These are phyloP conservation scores for Fusarium sp. DNA, from an alignment of 2,329 filamentous ascomycete genomes.

Conservation along the genomic window DNA sequence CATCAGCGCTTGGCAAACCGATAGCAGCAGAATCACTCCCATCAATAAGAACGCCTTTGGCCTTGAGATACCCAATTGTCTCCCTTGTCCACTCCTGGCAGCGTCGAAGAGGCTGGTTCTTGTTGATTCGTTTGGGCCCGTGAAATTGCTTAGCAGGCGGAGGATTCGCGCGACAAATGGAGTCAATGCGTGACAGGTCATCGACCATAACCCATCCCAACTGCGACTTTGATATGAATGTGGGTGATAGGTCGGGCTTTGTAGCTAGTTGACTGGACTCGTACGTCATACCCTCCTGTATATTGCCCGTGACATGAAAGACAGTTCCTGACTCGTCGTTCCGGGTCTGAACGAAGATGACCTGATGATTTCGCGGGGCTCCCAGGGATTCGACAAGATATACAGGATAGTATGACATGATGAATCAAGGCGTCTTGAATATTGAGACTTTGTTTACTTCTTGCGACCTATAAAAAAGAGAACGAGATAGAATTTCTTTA, in stretches of 20 bases:
- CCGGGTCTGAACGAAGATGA: not conserved
- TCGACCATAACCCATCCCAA: not conserved
- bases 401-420: not conserved
- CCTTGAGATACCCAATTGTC: conserved; percentile 1
- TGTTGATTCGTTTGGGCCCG: conserved; percentile 8
- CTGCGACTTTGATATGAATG: not conserved
- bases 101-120: conserved; percentile 2
- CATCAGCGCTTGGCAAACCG: not conserved
- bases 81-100: conserved; percentile 19
- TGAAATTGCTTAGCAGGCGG: conserved; percentile 14
- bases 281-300: conserved; percentile 2
- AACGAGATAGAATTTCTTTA: too few species aligned
- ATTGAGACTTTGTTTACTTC: too few species aligned
- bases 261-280: not conserved
- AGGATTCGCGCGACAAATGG: not conserved
- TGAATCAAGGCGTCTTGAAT: not conserved
- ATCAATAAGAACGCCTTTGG: not conserved
- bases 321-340: not conserved
- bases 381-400: not conserved
- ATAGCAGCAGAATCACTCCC: not conserved
- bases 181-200: not conserved
- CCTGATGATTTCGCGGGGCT: conserved; percentile 8
- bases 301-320: not conserved
- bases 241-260: not conserved
- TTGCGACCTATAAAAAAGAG: conserved; percentile 18